Conservation (phyloP, 768 basidiomycete species). For the Agrocybe praecox region DNA sequence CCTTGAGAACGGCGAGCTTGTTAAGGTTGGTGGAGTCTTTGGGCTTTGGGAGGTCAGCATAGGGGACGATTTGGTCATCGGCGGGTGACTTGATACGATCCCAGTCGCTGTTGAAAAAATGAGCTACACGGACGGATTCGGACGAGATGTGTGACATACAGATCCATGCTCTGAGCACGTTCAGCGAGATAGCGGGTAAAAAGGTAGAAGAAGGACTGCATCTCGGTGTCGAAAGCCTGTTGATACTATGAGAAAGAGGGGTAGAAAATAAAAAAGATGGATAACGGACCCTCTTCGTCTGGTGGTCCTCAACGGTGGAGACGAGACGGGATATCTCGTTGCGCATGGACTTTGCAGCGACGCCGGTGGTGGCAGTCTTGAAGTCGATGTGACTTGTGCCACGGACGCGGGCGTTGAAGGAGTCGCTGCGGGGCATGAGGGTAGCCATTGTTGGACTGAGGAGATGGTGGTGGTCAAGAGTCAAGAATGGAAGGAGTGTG, state of each 20-base stretch:
- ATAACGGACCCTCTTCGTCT: slow-evolving; percentile 74
- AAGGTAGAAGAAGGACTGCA: slow-evolving; percentile 95
- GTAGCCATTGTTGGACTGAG: slow-evolving; percentile 47
- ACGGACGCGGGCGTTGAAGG: slow-evolving; percentile 71
- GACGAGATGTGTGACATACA: slow-evolving; percentile 52
- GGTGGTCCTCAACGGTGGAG: slow-evolving; percentile 75
- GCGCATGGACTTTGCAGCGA: slow-evolving; percentile 95
- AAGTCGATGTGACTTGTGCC: slow-evolving; percentile 89
- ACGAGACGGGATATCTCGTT: slow-evolving; percentile 97
- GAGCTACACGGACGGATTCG: slow-evolving; percentile 1
- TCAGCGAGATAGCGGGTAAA: slow-evolving; percentile 94
- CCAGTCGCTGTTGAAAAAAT: slow-evolving; percentile 64
- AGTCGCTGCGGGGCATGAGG: slow-evolving; percentile 64
- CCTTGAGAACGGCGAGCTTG: slow-evolving; percentile 95
- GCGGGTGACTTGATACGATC: slow-evolving; percentile 88
- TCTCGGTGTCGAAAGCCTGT: slow-evolving; percentile 91
- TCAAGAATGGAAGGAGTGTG: slow-evolving; percentile 15
- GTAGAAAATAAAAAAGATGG: slow-evolving; percentile 2
- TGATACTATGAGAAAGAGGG: slow-evolving; percentile 16
- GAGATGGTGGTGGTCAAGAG: slow-evolving; percentile 9
- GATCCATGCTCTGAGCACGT: slow-evolving; percentile 82
- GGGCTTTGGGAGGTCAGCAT: slow-evolving; percentile 66
- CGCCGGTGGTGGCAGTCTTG: slow-evolving; percentile 96
- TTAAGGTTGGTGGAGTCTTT: slow-evolving; percentile 69
- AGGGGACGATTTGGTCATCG: slow-evolving; percentile 83